phyloP scores from a whole-genome alignment of 805 yeast genomes.

The Pichia insulana region DNA sequence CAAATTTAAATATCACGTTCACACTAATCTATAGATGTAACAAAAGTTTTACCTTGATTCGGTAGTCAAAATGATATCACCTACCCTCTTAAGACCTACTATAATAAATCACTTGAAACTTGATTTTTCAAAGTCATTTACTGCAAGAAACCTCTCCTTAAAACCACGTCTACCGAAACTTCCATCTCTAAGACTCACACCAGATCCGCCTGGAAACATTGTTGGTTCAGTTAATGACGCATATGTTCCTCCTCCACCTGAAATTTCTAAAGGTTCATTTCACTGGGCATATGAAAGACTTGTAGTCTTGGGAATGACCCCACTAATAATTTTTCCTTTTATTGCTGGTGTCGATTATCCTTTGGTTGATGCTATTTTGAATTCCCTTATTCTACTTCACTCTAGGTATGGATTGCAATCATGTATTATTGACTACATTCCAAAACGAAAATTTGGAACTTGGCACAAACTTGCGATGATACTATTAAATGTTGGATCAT shows the following conservation, averaged over 20 bases:
- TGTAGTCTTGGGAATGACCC: constrained; percentile 63
- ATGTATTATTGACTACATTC: constrained; percentile 90
- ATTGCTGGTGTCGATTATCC: constrained; percentile 61
- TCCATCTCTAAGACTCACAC: constrained; percentile 40
- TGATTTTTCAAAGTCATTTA: neutral
- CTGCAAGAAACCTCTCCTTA: constrained; percentile 14
- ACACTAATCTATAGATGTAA: too few relatives aligned
- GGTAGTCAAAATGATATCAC: too few relatives aligned
- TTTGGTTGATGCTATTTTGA: constrained; percentile 67
- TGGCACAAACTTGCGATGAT: constrained; percentile 64
- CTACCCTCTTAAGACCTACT: constrained; percentile 4
- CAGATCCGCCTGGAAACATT: constrained; percentile 84
- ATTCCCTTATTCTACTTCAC: constrained; percentile 63
- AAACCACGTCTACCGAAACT: constrained; percentile 18
- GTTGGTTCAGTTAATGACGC: constrained; percentile 95
- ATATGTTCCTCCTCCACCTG: constrained; percentile 52
- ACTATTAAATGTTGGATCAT: constrained; percentile 64
- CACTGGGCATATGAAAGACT: constrained; percentile 91
- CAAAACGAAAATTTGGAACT: constrained; percentile 72
- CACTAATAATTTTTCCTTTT: constrained; percentile 69
- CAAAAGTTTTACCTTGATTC: too few relatives aligned
- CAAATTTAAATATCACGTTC: too few relatives aligned
- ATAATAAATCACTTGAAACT: neutral
- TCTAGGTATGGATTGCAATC: constrained; percentile 80
- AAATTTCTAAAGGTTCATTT: constrained; percentile 68